Conservation (phyloP, 2,329 filamentous ascomycete genomes). For the Paramyrothecium sp. region DNA sequence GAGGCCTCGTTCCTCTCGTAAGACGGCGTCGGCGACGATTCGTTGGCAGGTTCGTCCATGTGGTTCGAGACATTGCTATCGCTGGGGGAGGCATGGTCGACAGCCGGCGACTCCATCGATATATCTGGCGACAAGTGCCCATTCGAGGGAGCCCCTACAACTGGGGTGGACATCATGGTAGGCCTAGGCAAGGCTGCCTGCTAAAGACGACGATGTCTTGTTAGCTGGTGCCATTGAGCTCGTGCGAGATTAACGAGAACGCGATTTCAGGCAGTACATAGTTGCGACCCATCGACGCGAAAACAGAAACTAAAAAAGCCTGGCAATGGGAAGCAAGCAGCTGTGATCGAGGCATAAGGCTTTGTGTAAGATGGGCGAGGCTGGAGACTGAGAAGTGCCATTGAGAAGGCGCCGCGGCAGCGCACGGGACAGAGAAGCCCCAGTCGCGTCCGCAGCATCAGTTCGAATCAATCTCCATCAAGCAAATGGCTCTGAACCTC, state of each 20-base stretch:
- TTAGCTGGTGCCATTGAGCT: constrained; percentile 26
- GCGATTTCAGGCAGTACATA: constrained; percentile 17
- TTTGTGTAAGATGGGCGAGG: constrained; percentile 39
- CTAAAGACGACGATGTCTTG: constrained; percentile 27
- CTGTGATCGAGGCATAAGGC: background rate
- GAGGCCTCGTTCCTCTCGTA: constrained; percentile 39
- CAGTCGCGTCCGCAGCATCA: constrained; percentile 29
- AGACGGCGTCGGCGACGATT: constrained; percentile 42
- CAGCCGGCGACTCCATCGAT: constrained; percentile 36
- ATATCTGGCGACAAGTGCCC: constrained; percentile 60
- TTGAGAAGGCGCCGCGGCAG: constrained; percentile 32
- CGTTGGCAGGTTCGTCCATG: constrained; percentile 54
- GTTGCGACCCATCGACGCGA: constrained; percentile 26
- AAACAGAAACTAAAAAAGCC: constrained; percentile 12
- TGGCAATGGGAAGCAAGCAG: constrained; percentile 11
- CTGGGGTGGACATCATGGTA: constrained; percentile 63
- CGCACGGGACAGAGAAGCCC: constrained; percentile 15
- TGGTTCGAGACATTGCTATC: constrained; percentile 78
- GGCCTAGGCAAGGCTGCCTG: constrained; percentile 59
- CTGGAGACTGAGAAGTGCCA: constrained; percentile 44
- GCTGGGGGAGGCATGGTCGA: constrained; percentile 31
- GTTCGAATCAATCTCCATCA: constrained; percentile 33
- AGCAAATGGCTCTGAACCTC: constrained; percentile 19
- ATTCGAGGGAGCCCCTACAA: constrained; percentile 62
- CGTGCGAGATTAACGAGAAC: constrained; percentile 12